phyloP scores from a whole-genome alignment of 306 rosid genomes.

The Pyrus communis region DNA sequence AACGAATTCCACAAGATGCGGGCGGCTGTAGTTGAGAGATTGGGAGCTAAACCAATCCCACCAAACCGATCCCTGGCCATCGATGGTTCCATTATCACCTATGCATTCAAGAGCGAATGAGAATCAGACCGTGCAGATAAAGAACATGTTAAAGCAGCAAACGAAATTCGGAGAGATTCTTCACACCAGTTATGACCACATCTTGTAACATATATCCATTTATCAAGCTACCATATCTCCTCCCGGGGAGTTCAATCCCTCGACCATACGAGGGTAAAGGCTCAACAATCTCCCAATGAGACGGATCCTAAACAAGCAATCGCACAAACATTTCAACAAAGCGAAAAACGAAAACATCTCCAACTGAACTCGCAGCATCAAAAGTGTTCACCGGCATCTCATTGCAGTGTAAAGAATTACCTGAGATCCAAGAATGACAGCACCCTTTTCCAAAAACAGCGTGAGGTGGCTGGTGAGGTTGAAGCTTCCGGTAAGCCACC shows the following conservation, averaged over 20 bases:
- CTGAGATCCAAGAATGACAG: slow-evolving; percentile 90
- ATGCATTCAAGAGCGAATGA: slow-evolving; percentile 16
- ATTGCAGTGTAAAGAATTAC: slow-evolving; percentile 31
- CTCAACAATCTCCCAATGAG: slow-evolving; percentile 70
- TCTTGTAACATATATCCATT: slow-evolving; percentile 71
- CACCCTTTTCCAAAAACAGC: slow-evolving; percentile 86
- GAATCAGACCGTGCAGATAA: neutral
- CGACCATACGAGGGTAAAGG: slow-evolving; percentile 95
- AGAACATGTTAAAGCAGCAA: neutral
- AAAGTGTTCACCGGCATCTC: neutral
- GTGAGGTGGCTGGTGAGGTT: slow-evolving; percentile 96
- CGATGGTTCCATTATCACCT: slow-evolving; percentile 91
- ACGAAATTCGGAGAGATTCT: neutral
- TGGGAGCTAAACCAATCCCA: slow-evolving; percentile 77
- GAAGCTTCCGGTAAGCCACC: slow-evolving; percentile 93
- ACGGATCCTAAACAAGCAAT: slow-evolving; percentile 53
- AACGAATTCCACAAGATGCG: slow-evolving; percentile 77
- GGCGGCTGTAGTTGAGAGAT: slow-evolving; percentile 80
- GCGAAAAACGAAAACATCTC: neutral
- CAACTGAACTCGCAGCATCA: neutral
- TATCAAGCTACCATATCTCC: slow-evolving; percentile 78
- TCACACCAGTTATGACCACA: slow-evolving; percentile 88
- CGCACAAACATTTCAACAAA: neutral
- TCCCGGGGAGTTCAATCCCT: slow-evolving; percentile 78
- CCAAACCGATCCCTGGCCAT: slow-evolving; percentile 91